Evolutionary conservation across 441 rosid species (phyloP).

Genomic region (Hura crepitans): DNA sequence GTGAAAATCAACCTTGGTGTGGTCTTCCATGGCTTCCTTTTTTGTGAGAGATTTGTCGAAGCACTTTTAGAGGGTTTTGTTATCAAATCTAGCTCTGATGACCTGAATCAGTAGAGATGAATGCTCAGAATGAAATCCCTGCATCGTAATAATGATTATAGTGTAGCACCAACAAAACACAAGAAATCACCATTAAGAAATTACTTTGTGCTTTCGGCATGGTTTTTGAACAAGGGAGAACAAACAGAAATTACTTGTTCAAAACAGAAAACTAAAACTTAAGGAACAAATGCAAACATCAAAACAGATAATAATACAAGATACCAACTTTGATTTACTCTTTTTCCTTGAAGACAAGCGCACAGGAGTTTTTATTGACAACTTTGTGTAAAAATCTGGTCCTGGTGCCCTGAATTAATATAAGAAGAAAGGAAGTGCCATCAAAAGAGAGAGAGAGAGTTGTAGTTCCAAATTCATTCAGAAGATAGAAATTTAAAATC

Average conservation of each 20-base stretch:
- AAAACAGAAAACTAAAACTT: slow-evolving; percentile 4
- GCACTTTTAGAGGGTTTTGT: slow-evolving; percentile 36
- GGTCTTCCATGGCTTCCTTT: slow-evolving; percentile 36
- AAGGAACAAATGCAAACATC: not conserved
- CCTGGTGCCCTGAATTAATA: slow-evolving; percentile 52
- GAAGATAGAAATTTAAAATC: slow-evolving; percentile 12
- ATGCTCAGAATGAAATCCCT: slow-evolving; percentile 16
- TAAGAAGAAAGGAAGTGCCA: not conserved
- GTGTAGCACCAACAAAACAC: not conserved
- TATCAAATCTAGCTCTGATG: slow-evolving; percentile 29
- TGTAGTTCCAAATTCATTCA: slow-evolving; percentile 22
- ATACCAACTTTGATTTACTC: slow-evolving; percentile 47
- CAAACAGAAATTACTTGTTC: slow-evolving; percentile 9
- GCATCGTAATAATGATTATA: not conserved
- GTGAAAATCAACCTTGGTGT: slow-evolving; percentile 25
- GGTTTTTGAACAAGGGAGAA: slow-evolving; percentile 3
- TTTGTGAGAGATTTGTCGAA: slow-evolving; percentile 31
- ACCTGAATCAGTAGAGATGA: slow-evolving; percentile 30
- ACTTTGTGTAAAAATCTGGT: slow-evolving; percentile 39
- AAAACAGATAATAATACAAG: slow-evolving; percentile 18
- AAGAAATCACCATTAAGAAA: slow-evolving; percentile 1
- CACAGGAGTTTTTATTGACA: slow-evolving; percentile 41
- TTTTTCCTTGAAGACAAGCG: slow-evolving; percentile 45
- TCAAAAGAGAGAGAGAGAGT: not conserved
- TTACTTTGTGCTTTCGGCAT: not conserved